These are phyloP conservation scores for Miamiensis avidus DNA, from an alignment of 169 alveolate species.

Conservation along the genomic window DNA sequence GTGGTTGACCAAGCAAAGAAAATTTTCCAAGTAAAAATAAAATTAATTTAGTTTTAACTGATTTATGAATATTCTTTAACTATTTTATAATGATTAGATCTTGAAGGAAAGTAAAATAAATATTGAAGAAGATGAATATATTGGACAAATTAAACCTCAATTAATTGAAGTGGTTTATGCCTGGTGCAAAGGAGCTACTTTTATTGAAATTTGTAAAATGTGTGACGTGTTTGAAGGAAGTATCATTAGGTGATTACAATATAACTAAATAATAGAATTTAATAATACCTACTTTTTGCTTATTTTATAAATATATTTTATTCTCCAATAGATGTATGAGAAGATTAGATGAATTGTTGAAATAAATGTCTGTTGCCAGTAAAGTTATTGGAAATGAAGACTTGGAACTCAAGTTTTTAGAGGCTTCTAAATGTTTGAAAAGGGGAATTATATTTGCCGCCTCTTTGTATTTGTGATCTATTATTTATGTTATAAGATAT, in stretches of 20 bases:
- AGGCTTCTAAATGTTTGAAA: slow-evolving; percentile 91
- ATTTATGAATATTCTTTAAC: not conserved
- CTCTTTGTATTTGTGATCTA: slow-evolving; percentile 88
- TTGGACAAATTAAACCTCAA: slow-evolving; percentile 91
- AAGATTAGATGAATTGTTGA: slow-evolving; percentile 97
- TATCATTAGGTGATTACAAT: slow-evolving; percentile 66
- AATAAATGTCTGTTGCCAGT: slow-evolving; percentile 96
- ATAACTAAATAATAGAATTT: slow-evolving; percentile 79
- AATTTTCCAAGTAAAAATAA: slow-evolving; percentile 61
- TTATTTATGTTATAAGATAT: no score
- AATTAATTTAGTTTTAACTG: slow-evolving; percentile 28
- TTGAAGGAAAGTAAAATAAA: slow-evolving; percentile 83
- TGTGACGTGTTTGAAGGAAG: slow-evolving; percentile 98
- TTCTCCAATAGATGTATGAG: slow-evolving; percentile 60
- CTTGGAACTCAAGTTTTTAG: slow-evolving; percentile 91
- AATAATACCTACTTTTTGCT: not conserved
- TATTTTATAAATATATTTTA: not conserved
- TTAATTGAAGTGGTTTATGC: slow-evolving; percentile 93
- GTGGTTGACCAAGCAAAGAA: slow-evolving; percentile 72
- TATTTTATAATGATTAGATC: slow-evolving; percentile 47
- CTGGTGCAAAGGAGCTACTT: slow-evolving; percentile 97
- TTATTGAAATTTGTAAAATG: slow-evolving; percentile 91
- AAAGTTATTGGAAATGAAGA: slow-evolving; percentile 96
- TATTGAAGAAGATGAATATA: slow-evolving; percentile 87
- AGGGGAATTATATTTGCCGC: slow-evolving; percentile 99